Conservation (phyloP, 208 protist species). For the Strigomonas galati region DNA sequence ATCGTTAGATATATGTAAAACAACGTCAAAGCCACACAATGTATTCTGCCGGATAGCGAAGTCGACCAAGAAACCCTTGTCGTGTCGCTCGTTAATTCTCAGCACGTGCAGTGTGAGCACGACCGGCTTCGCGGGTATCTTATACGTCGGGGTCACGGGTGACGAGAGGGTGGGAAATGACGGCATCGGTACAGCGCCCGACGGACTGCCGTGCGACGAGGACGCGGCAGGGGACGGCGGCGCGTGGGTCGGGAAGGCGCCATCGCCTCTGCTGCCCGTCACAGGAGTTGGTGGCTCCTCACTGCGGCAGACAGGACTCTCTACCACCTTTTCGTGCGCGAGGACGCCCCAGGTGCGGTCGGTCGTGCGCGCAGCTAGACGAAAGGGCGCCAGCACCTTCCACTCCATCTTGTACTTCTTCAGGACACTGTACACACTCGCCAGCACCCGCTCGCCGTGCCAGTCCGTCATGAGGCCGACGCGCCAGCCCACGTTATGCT, state of each 20-base stretch:
- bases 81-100: constrained; percentile 80
- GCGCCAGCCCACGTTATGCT: constrained; percentile 83
- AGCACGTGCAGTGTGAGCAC: constrained; percentile 70
- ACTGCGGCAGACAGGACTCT: not conserved
- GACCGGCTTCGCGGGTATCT: constrained; percentile 25
- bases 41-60: constrained; percentile 62
- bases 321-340: not conserved
- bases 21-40: constrained; percentile 58
- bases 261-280: not conserved
- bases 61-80: constrained; percentile 72
- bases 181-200: too few relatives aligned
- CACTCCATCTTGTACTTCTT: constrained; percentile 72
- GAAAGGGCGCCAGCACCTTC: constrained; percentile 78
- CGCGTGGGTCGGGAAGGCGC: not conserved
- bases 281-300: constrained; percentile 8
- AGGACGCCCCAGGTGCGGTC: constrained; percentile 49
- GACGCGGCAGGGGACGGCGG: not conserved
- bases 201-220: not conserved
- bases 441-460: constrained; percentile 39
- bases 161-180: not conserved
- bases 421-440: constrained; percentile 62
- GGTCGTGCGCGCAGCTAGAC: constrained; percentile 59
- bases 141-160: not conserved
- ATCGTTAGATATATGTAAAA: constrained; percentile 46
- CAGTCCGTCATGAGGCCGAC: constrained; percentile 88